A percentile compares a stretch with the other conserved stretches of the same genome.
Conservation (phyloP, 495 filamentous ascomycete genomes). For the Hamigera avellanea region DNA sequence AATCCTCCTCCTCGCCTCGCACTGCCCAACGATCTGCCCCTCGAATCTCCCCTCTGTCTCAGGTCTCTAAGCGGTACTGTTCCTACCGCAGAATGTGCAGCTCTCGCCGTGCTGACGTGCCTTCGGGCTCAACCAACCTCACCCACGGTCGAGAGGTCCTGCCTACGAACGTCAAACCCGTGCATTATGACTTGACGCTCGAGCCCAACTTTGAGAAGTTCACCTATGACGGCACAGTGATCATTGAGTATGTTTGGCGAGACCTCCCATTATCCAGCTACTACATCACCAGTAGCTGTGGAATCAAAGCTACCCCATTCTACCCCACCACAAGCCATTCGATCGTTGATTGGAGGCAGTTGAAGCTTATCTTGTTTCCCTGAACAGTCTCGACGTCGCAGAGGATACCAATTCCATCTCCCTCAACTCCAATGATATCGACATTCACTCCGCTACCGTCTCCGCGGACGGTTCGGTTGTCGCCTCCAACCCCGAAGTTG, state of each 20-base stretch:
- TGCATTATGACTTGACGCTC: slow-evolving; percentile 55
- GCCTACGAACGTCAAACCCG: slow-evolving; percentile 55
- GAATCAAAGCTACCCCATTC: no score
- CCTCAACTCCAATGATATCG: slow-evolving; percentile 77
- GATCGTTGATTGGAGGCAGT: no score
- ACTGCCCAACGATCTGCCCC: slow-evolving; percentile 1
- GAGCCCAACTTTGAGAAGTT: slow-evolving; percentile 55
- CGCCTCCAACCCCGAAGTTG: slow-evolving; percentile 38
- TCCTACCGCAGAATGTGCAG: slow-evolving; percentile 41
- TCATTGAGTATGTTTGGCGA: slow-evolving; percentile 43
- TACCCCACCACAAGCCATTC: no score
- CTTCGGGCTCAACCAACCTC: slow-evolving; percentile 38
- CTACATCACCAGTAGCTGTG: no score
- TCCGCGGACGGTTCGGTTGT: slow-evolving; percentile 32
- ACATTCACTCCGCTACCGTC: slow-evolving; percentile 67
- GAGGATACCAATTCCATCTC: slow-evolving; percentile 80
- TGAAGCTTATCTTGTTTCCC: slow-evolving; percentile 4
- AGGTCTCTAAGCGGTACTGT: slow-evolving; percentile 32
- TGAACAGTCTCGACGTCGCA: slow-evolving; percentile 56
- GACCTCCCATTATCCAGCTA: not conserved
- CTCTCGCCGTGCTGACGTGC: slow-evolving; percentile 26
- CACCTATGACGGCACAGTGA: slow-evolving; percentile 51
- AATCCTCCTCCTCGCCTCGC: slow-evolving; percentile 4
- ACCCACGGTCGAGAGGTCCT: slow-evolving; percentile 49
- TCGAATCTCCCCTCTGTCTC: slow-evolving; percentile 18